phyloP scores from a whole-genome alignment of 805 yeast species.

The Metschnikowia lochheadii region DNA sequence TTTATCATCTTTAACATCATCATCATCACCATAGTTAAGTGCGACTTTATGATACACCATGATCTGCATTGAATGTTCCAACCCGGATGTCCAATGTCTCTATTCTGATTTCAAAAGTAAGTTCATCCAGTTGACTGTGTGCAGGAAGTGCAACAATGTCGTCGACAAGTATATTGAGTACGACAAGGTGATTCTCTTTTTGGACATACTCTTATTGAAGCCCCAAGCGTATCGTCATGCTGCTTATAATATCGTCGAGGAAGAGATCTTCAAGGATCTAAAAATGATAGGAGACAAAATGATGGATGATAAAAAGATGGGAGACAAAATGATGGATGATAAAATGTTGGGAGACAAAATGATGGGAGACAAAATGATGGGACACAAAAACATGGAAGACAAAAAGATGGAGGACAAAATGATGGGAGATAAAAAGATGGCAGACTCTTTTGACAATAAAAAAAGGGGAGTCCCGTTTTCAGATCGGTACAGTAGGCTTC shows the following conservation, averaged over 20 bases:
- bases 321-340: too few relatives aligned
- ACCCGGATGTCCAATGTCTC: constrained; percentile 53
- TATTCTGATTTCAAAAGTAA: constrained; percentile 71
- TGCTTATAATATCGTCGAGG: constrained; percentile 62
- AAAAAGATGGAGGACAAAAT: background rate
- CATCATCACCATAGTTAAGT: too few relatives aligned
- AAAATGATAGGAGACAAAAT: background rate
- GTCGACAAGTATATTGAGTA: constrained; percentile 91
- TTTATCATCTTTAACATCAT: too few relatives aligned
- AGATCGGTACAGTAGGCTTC: constrained; percentile 21
- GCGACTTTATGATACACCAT: constrained; percentile 32
- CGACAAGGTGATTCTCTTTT: constrained; percentile 77
- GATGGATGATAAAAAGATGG: background rate
- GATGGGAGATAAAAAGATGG: background rate
- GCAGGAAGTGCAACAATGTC: constrained; percentile 63
- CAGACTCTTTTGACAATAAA: background rate
- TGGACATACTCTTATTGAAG: constrained; percentile 77
- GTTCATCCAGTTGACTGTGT: constrained; percentile 75
- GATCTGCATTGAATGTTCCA: constrained; percentile 90
- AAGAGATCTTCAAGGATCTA: constrained; percentile 14
- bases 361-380: too few relatives aligned
- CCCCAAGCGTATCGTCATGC: constrained; percentile 87
- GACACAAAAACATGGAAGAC: too few relatives aligned
- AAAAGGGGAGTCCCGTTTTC: background rate
- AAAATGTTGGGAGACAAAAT: too few relatives aligned